Percentiles rank a stretch among this genome's conserved stretches.
Conservation (phyloP, 2,329 filamentous ascomycete species). For the Gnomoniopsis sp. region DNA sequence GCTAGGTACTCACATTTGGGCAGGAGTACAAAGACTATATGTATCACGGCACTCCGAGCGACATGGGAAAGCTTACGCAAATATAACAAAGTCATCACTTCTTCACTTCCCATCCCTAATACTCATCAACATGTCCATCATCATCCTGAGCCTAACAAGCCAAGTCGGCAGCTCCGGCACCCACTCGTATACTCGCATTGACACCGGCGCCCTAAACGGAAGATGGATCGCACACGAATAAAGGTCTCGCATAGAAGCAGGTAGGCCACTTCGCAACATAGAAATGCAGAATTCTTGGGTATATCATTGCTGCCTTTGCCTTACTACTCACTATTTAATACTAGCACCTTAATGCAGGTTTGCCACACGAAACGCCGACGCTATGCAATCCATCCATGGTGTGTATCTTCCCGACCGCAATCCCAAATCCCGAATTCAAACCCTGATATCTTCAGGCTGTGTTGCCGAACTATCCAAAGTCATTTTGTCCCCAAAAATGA, state of each 20-base stretch:
- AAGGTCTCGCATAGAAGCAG: background rate
- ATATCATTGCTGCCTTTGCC: background rate
- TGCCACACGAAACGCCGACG: slow-evolving; percentile 2
- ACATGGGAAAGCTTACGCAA: background rate
- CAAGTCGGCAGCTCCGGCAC: slow-evolving; percentile 1
- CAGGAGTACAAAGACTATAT: no score
- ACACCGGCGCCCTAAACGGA: background rate
- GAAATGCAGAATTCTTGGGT: background rate
- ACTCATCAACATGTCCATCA: slow-evolving; percentile 7
- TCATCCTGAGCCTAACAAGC: slow-evolving; percentile 7
- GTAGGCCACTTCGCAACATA: background rate
- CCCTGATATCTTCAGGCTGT: background rate
- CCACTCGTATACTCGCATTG: background rate
- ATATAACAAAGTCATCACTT: background rate
- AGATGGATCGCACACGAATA: background rate
- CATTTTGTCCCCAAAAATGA: background rate
- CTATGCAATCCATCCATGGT: slow-evolving; percentile 1
- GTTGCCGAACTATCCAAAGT: background rate
- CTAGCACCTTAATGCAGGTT: background rate
- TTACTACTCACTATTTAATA: background rate
- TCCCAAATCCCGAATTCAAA: background rate
- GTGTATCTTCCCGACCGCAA: background rate
- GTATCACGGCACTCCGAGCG: no score
- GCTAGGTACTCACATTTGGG: no score
- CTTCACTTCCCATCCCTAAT: slow-evolving; percentile 12